Base-by-base conservation (phyloP, 352 stramenopile genomes). In the Phytophthora hybrid region DNA sequence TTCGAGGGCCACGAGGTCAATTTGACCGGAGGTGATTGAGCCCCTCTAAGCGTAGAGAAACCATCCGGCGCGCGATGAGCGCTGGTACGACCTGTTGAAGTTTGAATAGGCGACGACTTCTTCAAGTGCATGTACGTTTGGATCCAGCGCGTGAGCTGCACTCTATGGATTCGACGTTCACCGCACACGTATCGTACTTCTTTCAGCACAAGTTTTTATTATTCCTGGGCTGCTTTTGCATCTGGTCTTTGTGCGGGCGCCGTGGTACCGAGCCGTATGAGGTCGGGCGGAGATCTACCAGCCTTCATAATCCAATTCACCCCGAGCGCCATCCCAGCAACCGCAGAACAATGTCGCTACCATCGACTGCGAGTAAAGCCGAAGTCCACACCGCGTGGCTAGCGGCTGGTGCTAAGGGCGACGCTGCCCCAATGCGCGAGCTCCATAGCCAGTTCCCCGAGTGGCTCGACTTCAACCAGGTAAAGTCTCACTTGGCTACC, bases 391-490 rank as follows among this genome's bases (percentile, higher is more conserved):
- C 51, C 11, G 63, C 67, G 37, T 79, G 73, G 73, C 57, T 79
- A 5, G 51, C 52, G 23, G 67, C 73, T 3, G 73, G 73, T 1
- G 66, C 61, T 5, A 49, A 18, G 5, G 29, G 37, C 7, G 73
- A 79, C 31, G 63, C 65, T 9, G 34, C 21, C 8, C 44, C 52
- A 19, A 79, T 79, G 73, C 39, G 52, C 18, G 34, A 60, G 11
- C 29, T 79, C 32, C 49, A 29, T 29, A 10, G 8, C 1, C 67
- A 58, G 29, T 71, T 67, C 59, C 66, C 73, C 0, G 5, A 64
- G 52, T 79, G 73, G 73, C 59, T 79, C 54, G 73, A 63, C 54
- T 67, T 79, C 18, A n/a, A 71, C 3, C 68, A 44, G 47, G 73
- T 79, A 79, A 44, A 64, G 8, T 61, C 47, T 29, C 8, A 58